Evolutionary conservation across 192 early-diverging fungal species (phyloP), one percentile per base, ranked within the genome.

Genomic region (Linnemannia schmuckeri): DNA sequence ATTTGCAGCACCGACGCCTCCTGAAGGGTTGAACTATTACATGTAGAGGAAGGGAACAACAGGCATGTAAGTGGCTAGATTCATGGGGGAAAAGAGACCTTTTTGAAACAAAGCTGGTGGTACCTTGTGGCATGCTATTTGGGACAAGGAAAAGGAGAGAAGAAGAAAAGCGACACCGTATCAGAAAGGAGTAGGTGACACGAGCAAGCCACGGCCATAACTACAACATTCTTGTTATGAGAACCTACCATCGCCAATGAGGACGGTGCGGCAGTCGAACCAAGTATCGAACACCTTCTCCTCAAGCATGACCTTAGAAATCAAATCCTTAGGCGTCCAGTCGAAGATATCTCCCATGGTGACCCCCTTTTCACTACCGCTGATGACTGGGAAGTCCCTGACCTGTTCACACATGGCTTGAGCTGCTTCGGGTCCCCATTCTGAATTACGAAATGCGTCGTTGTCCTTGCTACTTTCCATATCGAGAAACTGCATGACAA

Each of bases 281-380:
- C 77, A 78, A 20, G 77, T 78, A 33, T 78, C 77, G 38, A 78
- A 78, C 30, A 78, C 33, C 68, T 78, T 78, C 24, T 70, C 77
- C 69, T 78, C 77, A 47, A 78, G n/a, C 57, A 68, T 68, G 1
- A 77, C 75, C 38, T 77, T 63, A 4, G 38, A 42, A 38, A 77
- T 77, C 20, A 69, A 33, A 15, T 77, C 75, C 42, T 68, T 61
- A 3, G 33, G 24, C 0, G 78, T 72, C 52, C 42, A 40, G 6
- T 79, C 22, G 27, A 79, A 61, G 2, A 79, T 30, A 13, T 79
- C 70, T 27, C 70, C 78, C 2, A 79, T 38, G 4, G 70, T 79
- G 52, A 76, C 15, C 30, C 30, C 20, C 8, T 61, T 27, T 17
- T 6, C n/a, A 10, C 68, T 22, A 13, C 69, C 63, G 9, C 55